Evolutionary conservation across 73 alveolate species (phyloP), one percentile per base, ranked within the genome.

Genomic region (Symbiodinium natans): DNA sequence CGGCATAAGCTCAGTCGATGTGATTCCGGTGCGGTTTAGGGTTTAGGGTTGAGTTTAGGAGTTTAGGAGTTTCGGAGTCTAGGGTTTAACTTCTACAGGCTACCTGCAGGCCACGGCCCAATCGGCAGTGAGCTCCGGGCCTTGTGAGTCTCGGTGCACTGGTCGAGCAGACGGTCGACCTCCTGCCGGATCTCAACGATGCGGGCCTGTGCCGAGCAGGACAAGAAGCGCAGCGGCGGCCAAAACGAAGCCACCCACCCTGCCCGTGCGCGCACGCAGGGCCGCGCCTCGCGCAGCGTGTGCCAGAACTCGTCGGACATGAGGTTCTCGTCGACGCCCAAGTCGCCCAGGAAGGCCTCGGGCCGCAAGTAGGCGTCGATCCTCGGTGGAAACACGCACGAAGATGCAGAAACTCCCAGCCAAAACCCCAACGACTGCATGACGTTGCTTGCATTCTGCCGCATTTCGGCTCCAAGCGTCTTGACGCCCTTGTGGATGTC

Each of bases 401-500:
- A n/a, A n/a, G n/a, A n/a, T n/a, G n/a, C n/a, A n/a, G n/a, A n/a
- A n/a, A n/a, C n/a, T n/a, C n/a, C n/a, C n/a, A n/a, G n/a, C n/a
- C n/a, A n/a, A n/a, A n/a, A n/a, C n/a, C n/a, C n/a, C n/a, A n/a
- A n/a, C n/a, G n/a, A n/a, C n/a, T n/a, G n/a, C n/a, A n/a, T n/a
- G n/a, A n/a, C n/a, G n/a, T n/a, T n/a, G n/a, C n/a, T n/a, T n/a
- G n/a, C n/a, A n/a, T n/a, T n/a, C n/a, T n/a, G n/a, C n/a, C n/a
- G n/a, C n/a, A n/a, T n/a, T n/a, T n/a, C n/a, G n/a, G n/a, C n/a
- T n/a, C n/a, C n/a, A n/a, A n/a, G n/a, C n/a, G 46, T 86, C 93
- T 88, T 88, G 36, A 88, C 95, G 46, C 95, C 95, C 95, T 88
- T 88, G 95, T 88, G 95, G 39, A 88, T 52, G 0, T 52, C 71